phyloP scores from a whole-genome alignment of 805 yeast genomes.

The Candida awuae region DNA sequence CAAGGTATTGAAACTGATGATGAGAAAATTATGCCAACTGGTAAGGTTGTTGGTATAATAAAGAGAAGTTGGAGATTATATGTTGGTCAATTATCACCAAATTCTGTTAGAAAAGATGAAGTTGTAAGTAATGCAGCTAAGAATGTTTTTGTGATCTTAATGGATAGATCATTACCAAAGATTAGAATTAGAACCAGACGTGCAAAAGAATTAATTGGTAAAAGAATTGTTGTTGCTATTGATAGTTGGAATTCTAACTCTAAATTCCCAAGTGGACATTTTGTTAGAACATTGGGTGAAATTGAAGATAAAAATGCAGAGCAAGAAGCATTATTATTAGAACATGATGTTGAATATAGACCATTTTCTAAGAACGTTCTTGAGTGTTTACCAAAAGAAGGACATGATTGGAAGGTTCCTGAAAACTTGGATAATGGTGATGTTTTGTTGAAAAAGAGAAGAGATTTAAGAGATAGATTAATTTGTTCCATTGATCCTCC shows the following conservation, averaged over 20 bases:
- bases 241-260: conserved; percentile 88
- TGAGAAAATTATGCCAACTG: conserved; percentile 76
- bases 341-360: conserved; percentile 93
- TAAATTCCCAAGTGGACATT: conserved; percentile 89
- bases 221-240: conserved; percentile 84
- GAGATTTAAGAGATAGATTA: conserved; percentile 78
- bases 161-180: conserved; percentile 86
- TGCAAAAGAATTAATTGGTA: conserved; percentile 72
- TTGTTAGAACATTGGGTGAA: conserved; percentile 80
- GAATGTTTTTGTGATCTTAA: conserved; percentile 73
- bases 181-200: conserved; percentile 82
- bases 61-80: conserved; percentile 94
- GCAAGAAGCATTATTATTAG: conserved; percentile 86
- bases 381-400: conserved; percentile 88
- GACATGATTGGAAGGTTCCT: conserved; percentile 90
- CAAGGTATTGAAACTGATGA: conserved; percentile 37
- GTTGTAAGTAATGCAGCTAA: conserved; percentile 57
- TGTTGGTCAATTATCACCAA: conserved; percentile 86
- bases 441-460: conserved; percentile 52
- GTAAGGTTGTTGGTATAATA: conserved; percentile 76
- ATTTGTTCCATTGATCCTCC: conserved; percentile 98
- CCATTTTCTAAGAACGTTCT: conserved; percentile 91
- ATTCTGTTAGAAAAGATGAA: conserved; percentile 50
- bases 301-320: conserved; percentile 92
- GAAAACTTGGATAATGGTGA: conserved; percentile 48